These are phyloP conservation scores for Cercospora nicotianae DNA, from an alignment of 2,329 filamentous ascomycete species.

Conservation along the genomic window DNA sequence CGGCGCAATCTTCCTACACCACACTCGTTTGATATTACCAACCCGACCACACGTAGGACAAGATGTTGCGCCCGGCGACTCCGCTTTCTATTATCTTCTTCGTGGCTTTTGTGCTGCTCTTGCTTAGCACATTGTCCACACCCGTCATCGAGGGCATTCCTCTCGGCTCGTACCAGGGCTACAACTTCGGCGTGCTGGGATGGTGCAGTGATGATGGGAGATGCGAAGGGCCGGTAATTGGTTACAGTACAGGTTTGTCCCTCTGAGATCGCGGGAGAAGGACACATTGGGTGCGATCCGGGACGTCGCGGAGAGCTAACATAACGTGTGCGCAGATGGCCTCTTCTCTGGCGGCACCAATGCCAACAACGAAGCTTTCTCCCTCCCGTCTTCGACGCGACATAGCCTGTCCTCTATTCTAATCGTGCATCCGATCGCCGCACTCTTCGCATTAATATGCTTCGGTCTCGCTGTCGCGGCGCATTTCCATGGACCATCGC, in stretches of 20 bases:
- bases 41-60: background rate
- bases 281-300: background rate
- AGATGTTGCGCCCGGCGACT: conserved; percentile 76
- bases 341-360: conserved; percentile 44
- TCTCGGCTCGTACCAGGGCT: conserved; percentile 71
- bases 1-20: conserved; percentile 5
- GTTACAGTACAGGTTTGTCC: conserved; percentile 76
- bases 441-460: conserved; percentile 80
- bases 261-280: conserved; percentile 23
- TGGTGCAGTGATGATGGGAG: conserved; percentile 64
- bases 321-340: conserved; percentile 42
- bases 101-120: conserved; percentile 77
- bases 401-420: conserved; percentile 80
- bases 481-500: conserved; percentile 83
- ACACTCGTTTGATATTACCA: conserved; percentile 7
- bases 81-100: conserved; percentile 84
- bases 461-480: conserved; percentile 75
- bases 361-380: conserved; percentile 50
- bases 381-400: conserved; percentile 63
- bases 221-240: conserved; percentile 75
- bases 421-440: conserved; percentile 89
- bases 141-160: conserved; percentile 85
- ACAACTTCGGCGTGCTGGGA: conserved; percentile 90
- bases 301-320: background rate
- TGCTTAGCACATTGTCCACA: conserved; percentile 86